Evolutionary conservation across 2,329 filamentous ascomycete species (phyloP).

Genomic region (Trichoderma sp.): DNA sequence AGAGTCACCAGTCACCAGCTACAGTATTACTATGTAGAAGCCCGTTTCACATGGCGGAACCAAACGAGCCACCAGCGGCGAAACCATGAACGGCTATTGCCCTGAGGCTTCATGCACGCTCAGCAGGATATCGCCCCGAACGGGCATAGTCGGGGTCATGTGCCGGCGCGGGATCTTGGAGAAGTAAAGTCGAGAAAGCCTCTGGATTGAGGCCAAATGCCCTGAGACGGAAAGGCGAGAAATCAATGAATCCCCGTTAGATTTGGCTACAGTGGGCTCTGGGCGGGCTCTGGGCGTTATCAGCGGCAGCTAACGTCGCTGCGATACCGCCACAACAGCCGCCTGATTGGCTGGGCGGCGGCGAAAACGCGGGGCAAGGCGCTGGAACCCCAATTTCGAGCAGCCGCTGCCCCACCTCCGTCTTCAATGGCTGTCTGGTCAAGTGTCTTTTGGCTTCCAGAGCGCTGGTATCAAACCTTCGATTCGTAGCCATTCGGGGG

Average conservation of each 20-base stretch:
- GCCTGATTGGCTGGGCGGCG: neutral
- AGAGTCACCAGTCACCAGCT: neutral
- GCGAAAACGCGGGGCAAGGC: conserved; percentile 11
- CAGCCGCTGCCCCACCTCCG: conserved; percentile 1
- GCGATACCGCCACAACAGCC: neutral
- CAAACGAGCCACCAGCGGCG: neutral
- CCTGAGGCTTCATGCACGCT: conserved; percentile 14
- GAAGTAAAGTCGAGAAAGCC: neutral
- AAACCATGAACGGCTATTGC: neutral
- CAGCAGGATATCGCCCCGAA: conserved; percentile 13
- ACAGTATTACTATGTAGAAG: neutral
- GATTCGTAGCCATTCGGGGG: neutral
- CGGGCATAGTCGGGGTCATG: neutral
- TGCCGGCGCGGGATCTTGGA: neutral
- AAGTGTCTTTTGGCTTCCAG: neutral
- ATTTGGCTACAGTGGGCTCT: neutral
- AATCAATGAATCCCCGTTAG: neutral
- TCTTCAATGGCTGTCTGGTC: neutral
- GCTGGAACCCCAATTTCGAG: neutral
- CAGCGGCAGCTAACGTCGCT: neutral
- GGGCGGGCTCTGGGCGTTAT: neutral
- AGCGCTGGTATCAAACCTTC: neutral
- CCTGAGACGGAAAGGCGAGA: neutral
- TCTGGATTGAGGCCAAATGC: neutral
- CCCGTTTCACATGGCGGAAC: neutral